These are phyloP conservation scores for Fraxinus quadrangulata DNA, from an alignment of 257 asterid species.

Conservation along the genomic window DNA sequence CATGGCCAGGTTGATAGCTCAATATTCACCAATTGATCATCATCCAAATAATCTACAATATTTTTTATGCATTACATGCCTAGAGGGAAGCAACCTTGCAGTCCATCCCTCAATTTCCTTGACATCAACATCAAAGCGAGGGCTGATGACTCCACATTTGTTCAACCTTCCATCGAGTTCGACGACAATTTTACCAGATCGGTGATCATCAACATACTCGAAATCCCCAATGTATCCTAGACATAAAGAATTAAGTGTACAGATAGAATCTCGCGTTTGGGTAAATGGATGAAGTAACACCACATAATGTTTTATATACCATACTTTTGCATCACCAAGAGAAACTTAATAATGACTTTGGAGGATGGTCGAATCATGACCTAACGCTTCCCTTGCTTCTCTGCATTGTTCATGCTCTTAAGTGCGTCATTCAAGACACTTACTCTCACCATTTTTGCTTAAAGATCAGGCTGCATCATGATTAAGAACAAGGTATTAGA, in stretches of 20 bases:
- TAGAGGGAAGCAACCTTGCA: slow-evolving; percentile 19
- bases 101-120: slow-evolving; percentile 20
- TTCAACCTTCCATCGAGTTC: slow-evolving; percentile 9
- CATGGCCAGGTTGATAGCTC: too few species aligned
- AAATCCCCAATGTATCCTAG: slow-evolving; percentile 20
- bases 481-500: neutral
- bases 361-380: slow-evolving; percentile 14
- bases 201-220: slow-evolving; percentile 12
- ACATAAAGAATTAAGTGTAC: neutral
- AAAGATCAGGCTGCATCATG: neutral
- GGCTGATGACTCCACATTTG: slow-evolving; percentile 18
- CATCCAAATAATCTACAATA: neutral
- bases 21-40: neutral
- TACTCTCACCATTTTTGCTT: slow-evolving; percentile 15
- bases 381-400: slow-evolving; percentile 8
- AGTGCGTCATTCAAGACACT: slow-evolving; percentile 17
- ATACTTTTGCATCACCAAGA: slow-evolving; percentile 19
- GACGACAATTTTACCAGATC: slow-evolving; percentile 15
- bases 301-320: neutral
- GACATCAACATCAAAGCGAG: slow-evolving; percentile 20
- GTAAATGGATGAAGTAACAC: neutral
- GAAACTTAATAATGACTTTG: slow-evolving; percentile 19
- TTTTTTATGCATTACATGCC: neutral
- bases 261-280: neutral
- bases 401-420: slow-evolving; percentile 18